phyloP scores from a whole-genome alignment of 345 rosid genomes.

The Gossypium mustelinum region DNA sequence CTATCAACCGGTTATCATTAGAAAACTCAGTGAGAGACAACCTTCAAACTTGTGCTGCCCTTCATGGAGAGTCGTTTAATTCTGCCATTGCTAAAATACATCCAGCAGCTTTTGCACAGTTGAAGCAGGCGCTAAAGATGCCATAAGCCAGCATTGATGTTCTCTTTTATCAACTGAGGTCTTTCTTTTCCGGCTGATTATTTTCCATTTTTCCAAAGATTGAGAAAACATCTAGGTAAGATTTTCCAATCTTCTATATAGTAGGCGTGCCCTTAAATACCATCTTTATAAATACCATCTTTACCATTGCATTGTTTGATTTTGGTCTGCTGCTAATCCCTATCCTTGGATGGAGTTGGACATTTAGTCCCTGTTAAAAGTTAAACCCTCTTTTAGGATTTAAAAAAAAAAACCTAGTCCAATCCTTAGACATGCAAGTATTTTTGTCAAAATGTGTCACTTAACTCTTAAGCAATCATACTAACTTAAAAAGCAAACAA shows the following conservation, averaged over 20 bases:
- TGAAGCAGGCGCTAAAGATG: conserved; percentile 93
- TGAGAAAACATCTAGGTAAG: conserved; percentile 24
- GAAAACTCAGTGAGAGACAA: conserved; percentile 75
- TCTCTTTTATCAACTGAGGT: neutral
- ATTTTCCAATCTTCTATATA: neutral
- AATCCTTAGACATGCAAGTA: no score
- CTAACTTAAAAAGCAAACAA: no score
- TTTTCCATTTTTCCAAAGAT: neutral
- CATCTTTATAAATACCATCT: neutral
- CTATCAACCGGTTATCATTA: conserved; percentile 71
- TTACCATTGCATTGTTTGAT: neutral
- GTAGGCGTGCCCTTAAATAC: neutral
- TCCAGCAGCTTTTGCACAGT: conserved; percentile 72
- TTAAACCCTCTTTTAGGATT: no score
- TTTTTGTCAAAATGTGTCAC: no score
- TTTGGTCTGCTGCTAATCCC: no score
- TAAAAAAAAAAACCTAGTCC: no score
- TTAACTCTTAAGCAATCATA: no score
- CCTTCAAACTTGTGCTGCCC: conserved; percentile 69
- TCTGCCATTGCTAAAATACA: conserved; percentile 72
- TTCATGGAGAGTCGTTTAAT: conserved; percentile 85
- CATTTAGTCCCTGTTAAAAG: no score
- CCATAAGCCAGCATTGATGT: conserved; percentile 28
- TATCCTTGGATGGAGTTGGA: no score
- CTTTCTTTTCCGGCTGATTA: conserved; percentile 7